A percentile compares a stretch with the other conserved stretches of the same genome.
These are phyloP conservation scores for Cordyceps farinosa DNA, from an alignment of 2,329 filamentous ascomycete species.

Conservation along the genomic window DNA sequence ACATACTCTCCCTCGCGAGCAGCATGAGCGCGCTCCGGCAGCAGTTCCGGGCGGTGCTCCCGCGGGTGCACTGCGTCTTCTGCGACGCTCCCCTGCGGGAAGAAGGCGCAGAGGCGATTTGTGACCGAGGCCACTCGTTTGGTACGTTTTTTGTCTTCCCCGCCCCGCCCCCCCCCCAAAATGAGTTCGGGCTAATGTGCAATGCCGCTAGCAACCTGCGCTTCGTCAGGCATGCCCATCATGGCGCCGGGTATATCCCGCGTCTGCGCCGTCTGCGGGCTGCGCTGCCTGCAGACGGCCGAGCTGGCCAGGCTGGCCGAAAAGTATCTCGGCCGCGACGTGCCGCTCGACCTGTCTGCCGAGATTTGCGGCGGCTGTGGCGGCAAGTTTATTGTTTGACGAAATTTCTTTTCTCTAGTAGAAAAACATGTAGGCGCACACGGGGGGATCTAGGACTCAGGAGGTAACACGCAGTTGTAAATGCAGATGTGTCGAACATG, in stretches of 20 bases:
- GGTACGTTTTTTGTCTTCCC: constrained; percentile 29
- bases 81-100: constrained; percentile 37
- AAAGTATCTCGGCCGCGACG: constrained; percentile 28
- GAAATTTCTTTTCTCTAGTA: too few relatives aligned
- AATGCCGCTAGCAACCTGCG: constrained; percentile 42
- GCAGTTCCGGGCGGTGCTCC: constrained; percentile 37
- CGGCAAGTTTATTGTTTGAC: constrained; percentile 40
- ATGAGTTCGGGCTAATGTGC: neutral
- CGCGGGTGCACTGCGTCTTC: constrained; percentile 44
- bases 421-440: too few relatives aligned
- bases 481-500: too few relatives aligned
- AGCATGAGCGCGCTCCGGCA: constrained; percentile 28
- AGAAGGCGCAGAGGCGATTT: constrained; percentile 35
- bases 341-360: constrained; percentile 29
- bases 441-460: too few relatives aligned
- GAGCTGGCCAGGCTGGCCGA: constrained; percentile 37
- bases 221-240: constrained; percentile 52
- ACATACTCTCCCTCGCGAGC: neutral
- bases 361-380: constrained; percentile 40
- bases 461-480: too few relatives aligned
- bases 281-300: constrained; percentile 45
- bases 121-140: constrained; percentile 39
- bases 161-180: neutral
- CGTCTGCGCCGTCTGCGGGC: constrained; percentile 52
- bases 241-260: constrained; percentile 51